Conservation (phyloP, 768 basidiomycete species). For the Rossbeevera mucosa region DNA sequence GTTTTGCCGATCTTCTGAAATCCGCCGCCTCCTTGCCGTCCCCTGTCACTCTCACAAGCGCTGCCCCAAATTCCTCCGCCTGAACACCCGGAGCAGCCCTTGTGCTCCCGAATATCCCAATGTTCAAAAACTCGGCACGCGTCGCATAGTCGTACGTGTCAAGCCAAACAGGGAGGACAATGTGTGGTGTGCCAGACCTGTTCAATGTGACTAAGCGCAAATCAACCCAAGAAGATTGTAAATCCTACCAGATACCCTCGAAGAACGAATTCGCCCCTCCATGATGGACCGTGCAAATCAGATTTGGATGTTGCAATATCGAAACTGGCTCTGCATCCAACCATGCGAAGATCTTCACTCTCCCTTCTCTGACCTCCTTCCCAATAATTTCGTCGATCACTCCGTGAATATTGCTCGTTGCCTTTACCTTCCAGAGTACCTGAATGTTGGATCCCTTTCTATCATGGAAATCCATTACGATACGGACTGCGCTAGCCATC, state of each 20-base stretch:
- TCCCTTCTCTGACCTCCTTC: constrained; percentile 7
- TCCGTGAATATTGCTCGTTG: not conserved
- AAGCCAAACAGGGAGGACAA: constrained; percentile 12
- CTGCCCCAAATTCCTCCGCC: constrained; percentile 6
- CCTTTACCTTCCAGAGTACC: constrained; percentile 30
- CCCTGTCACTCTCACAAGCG: constrained; percentile 3
- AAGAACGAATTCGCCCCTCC: constrained; percentile 7
- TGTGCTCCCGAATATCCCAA: constrained; percentile 5
- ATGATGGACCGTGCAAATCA: constrained; percentile 4
- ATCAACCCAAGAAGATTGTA: not conserved
- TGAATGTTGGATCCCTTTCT: not conserved
- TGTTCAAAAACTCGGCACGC: constrained; percentile 4
- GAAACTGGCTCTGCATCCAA: constrained; percentile 12
- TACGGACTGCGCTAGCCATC: constrained; percentile 5
- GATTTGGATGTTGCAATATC: constrained; percentile 5
- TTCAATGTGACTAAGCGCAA: not conserved
- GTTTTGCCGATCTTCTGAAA: constrained; percentile 4
- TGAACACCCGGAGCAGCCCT: not conserved
- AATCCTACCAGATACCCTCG: constrained; percentile 1
- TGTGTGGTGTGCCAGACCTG: constrained; percentile 11
- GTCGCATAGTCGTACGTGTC: constrained; percentile 10
- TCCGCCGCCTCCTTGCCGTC: constrained; percentile 2
- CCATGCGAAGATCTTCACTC: constrained; percentile 10
- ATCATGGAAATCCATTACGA: constrained; percentile 4
- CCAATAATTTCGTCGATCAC: constrained; percentile 1